Base-by-base conservation (phyloP, 805 yeast species). In the Metschnikowia shivogae region DNA sequence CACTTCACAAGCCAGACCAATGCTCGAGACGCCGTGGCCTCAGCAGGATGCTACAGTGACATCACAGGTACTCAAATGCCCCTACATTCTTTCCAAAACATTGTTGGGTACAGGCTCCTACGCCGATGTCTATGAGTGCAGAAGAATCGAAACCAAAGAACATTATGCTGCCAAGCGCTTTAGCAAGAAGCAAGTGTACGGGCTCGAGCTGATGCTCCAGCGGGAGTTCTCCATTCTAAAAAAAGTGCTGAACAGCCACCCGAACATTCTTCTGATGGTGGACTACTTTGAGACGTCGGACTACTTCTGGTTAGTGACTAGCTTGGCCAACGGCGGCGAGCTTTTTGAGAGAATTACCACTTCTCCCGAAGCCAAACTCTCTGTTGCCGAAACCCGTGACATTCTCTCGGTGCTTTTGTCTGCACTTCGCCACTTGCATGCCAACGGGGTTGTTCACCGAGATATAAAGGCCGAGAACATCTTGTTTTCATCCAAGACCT, bases 391-490 rank as follows among this genome's bases (percentile, higher is more conserved):
- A 47, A 79, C 81, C 1, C 70, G 67, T 9, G 71, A 71, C 6
- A 71, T 81, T 33, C 67, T 82, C 28, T 61, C 67, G 10, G 74
- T 77, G 45, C 63, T 84, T 19, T 60, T 78, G 2, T 70, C 78
- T 8, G 84, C 84, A 0, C 71, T 84, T 1, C 68, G 70, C 6
- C 82, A 81, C 54, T 63, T 84, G 45, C 89, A 84, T 56, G 47
- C 55, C 3, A 74, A 82, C 50, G 75, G 77, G 27, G 74, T 84
- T 32, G 83, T 82, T 6, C 90, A 84, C 57, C 73, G 90, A 37
- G 90, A 84, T 54, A 62, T 84, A 46, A 84, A 84, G 59, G 86
- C 89, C 0, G 90, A 84, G 54, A 84, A 84, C 54, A 65, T 84
- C 32, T 65, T 84, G 36, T 81, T 83, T 58, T 56, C 63, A 41